These are phyloP conservation scores for Pythium coloratum DNA, from an alignment of 352 stramenopile species.

Conservation along the genomic window DNA sequence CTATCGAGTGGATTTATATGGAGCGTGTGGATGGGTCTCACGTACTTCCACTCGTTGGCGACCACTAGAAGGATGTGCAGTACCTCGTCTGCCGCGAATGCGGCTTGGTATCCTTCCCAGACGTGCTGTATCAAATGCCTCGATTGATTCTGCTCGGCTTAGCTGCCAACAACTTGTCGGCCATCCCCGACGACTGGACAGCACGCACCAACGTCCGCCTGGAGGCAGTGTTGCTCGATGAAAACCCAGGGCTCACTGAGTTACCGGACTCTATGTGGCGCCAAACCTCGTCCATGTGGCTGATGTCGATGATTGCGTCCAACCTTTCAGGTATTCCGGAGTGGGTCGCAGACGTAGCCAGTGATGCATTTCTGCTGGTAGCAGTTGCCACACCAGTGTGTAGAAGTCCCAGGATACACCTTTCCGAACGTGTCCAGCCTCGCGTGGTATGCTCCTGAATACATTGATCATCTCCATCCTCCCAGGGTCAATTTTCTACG, in stretches of 20 bases:
- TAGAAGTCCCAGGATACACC: too few species aligned
- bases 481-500: too few species aligned
- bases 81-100: constrained; percentile 11
- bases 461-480: too few species aligned
- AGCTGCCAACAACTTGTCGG: not conserved
- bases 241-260: not conserved
- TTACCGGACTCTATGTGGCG: constrained; percentile 6
- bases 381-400: too few species aligned
- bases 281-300: not conserved
- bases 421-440: too few species aligned
- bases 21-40: not conserved
- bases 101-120: not conserved
- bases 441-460: too few species aligned
- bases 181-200: not conserved
- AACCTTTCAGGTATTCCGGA: too few species aligned
- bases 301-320: too few species aligned
- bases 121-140: not conserved
- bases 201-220: not conserved
- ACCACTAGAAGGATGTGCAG: not conserved
- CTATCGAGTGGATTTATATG: constrained; percentile 13
- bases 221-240: not conserved
- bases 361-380: too few species aligned
- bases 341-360: too few species aligned
- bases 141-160: not conserved
- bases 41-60: not conserved